Base-by-base conservation (phyloP, 345 rosid genomes). In the Linum trigynum region DNA sequence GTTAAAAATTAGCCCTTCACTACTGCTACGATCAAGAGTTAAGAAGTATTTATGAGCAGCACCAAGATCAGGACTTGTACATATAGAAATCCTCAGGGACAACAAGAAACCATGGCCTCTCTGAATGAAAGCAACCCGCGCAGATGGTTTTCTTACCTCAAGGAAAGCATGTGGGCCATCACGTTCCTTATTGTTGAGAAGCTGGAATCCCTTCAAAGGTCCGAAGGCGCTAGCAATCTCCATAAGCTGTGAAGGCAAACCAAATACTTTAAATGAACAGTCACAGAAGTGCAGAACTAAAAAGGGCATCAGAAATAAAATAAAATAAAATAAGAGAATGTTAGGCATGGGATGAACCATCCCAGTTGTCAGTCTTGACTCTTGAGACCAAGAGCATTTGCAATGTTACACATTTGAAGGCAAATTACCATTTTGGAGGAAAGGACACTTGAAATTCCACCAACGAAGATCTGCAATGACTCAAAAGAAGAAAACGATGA, bases 201-300 rank as follows among this genome's bases (percentile, higher is more conserved):
- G 80, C 69, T 80, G 91, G 79, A 70, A 94, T 57, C 89, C 83
- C 76, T 84, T 90, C 77, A 94, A 63, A 69, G 84, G 89, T 80
- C 99, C 99, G 76, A 90, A 94, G 62, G 84, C 82, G 67, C 82
- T 73, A 78, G 84, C 87, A 74, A 94, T 94, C 79, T 90, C 99
- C 89, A 78, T 69, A 50, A 94, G 65, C 99, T 94, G 81, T 65
- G 76, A 69, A 72, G 69, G 59, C 10, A 64, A 48, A 48, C 57
- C 40, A 82, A 61, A 72, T 50, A 65, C 51, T 57, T 41, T 15
- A 55, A 51, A 11, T 48, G n/a, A 65, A 41, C 16, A 58, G 53
- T 9, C 39, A 42, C 10, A 57, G 53, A 32, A 35, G 37, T 40
- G 59, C 58, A n/a, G 55, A 39, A 57, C 65, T 35, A 56, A 37